Evolutionary conservation across 257 asterid genomes (phyloP).

Genomic region (Nicotiana otophora): DNA sequence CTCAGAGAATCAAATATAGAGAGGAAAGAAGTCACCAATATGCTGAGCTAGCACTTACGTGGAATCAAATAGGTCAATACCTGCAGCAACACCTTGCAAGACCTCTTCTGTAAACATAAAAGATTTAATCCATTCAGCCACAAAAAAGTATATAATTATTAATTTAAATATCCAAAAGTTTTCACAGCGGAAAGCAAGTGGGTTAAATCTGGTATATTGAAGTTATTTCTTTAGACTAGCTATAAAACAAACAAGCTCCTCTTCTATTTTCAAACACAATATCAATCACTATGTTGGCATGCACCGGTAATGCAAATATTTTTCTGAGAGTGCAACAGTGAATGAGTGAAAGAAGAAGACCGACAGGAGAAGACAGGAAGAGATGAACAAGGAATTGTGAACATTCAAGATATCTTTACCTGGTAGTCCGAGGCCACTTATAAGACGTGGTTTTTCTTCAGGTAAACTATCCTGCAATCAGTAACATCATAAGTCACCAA

Average conservation of each 20-base stretch:
- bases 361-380: background rate
- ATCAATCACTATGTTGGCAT: background rate
- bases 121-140: background rate
- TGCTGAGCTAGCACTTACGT: conserved; percentile 37
- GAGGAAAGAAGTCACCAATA: background rate
- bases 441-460: conserved; percentile 78
- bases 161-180: background rate
- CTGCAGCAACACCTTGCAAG: conserved; percentile 92
- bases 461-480: conserved; percentile 68
- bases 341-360: background rate
- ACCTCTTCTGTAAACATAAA: conserved; percentile 70
- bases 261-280: background rate
- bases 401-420: conserved; percentile 33
- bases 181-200: background rate
- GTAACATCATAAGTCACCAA: conserved; percentile 15
- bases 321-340: background rate
- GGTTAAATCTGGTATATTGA: conserved; percentile 7
- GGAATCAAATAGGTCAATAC: conserved; percentile 88
- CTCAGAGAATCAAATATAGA: background rate
- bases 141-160: background rate
- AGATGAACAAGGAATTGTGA: background rate
- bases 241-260: background rate
- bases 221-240: conserved; percentile 1
- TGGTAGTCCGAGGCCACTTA: conserved; percentile 92
- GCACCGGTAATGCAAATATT: background rate